Percentiles rank a stretch among this genome's conserved stretches.
Conservation (phyloP, 345 rosid genomes). For the Arabis alpina region DNA sequence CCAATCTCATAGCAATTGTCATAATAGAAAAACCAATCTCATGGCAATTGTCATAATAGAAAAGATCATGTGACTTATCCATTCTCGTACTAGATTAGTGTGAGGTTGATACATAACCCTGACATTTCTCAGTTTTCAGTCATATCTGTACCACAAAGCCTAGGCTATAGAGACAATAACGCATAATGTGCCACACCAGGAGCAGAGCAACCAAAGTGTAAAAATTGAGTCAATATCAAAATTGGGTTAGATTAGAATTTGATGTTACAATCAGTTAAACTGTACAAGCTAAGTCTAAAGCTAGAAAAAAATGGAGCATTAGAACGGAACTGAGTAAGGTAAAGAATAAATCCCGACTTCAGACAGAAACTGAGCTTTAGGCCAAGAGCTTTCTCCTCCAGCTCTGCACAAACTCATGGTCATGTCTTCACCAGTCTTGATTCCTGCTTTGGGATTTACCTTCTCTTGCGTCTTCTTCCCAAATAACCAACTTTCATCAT, state of each 20-base stretch:
- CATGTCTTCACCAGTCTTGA: constrained; percentile 12
- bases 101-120: too few species aligned
- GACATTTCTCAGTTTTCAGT: too few species aligned
- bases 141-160: too few species aligned
- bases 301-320: background rate
- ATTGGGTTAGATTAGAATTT: background rate
- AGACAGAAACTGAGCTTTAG: constrained; percentile 47
- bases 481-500: constrained; percentile 60
- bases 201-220: too few species aligned
- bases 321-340: constrained; percentile 72
- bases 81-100: too few species aligned
- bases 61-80: too few species aligned
- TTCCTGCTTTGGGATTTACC: background rate
- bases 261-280: constrained; percentile 24
- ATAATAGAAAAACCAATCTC: too few species aligned
- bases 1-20: too few species aligned
- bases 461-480: constrained; percentile 22
- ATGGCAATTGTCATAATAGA: too few species aligned
- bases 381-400: constrained; percentile 36
- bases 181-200: too few species aligned
- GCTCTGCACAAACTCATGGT: constrained; percentile 1
- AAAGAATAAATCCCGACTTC: constrained; percentile 58
- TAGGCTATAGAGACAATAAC: too few species aligned
- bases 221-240: too few species aligned
- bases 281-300: constrained; percentile 17